These are phyloP conservation scores for Lentinula aciculospora DNA, from an alignment of 768 basidiomycete species.

Conservation along the genomic window DNA sequence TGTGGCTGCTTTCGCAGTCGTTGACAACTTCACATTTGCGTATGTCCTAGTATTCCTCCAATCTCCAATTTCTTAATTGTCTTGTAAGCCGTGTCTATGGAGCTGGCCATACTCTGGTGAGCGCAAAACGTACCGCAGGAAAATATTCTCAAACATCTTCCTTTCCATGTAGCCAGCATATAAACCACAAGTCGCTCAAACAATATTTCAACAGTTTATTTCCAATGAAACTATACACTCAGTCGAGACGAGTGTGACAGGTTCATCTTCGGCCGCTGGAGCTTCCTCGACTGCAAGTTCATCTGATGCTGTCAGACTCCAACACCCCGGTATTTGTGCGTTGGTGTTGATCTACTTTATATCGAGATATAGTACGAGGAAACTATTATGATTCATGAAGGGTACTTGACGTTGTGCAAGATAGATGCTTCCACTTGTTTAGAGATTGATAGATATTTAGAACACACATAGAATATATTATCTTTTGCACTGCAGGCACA, in stretches of 20 bases:
- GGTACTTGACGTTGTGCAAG: too few species aligned
- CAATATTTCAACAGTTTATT: conserved; percentile 33
- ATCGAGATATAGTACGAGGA: too few species aligned
- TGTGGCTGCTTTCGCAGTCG: conserved; percentile 36
- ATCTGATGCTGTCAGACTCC: not conserved
- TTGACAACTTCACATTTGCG: conserved; percentile 45
- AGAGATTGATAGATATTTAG: too few species aligned
- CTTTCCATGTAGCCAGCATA: conserved; percentile 21
- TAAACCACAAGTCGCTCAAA: conserved; percentile 32
- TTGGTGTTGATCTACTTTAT: not conserved
- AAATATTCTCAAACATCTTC: not conserved
- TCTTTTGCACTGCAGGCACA: too few species aligned
- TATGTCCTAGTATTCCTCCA: conserved; percentile 11
- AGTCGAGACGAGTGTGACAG: not conserved
- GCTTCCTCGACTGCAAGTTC: not conserved
- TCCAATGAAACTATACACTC: conserved; percentile 21
- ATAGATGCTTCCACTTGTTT: too few species aligned
- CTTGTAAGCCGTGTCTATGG: conserved; percentile 21
- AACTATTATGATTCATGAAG: too few species aligned
- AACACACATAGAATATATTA: too few species aligned
- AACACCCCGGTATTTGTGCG: not conserved
- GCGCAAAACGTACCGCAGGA: conserved; percentile 8
- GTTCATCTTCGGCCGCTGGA: not conserved
- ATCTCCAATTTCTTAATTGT: not conserved
- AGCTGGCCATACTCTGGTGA: conserved; percentile 38